Conservation (phyloP, 139 green algal genomes). For the Eudorina sp. region DNA sequence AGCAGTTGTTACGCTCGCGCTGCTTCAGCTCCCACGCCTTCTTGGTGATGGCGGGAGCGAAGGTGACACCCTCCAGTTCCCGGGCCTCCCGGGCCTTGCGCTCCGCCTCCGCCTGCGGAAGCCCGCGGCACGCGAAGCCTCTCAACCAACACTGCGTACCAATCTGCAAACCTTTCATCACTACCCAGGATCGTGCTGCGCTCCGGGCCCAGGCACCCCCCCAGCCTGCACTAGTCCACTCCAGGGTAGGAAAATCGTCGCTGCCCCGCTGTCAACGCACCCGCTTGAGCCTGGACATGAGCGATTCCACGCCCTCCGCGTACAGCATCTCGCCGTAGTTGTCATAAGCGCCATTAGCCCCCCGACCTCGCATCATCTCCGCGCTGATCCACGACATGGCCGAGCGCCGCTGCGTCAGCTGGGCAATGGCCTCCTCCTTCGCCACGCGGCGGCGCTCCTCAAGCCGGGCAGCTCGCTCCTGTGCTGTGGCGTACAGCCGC, state of each 20-base stretch:
- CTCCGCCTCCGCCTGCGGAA: conserved; percentile 49
- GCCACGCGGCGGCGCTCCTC: conserved; percentile 65
- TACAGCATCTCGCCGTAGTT: conserved; percentile 92
- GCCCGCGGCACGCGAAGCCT: too few species aligned
- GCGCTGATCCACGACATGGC: conserved; percentile 76
- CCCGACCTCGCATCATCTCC: conserved; percentile 78
- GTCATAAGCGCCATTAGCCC: conserved; percentile 62
- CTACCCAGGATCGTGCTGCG: too few species aligned
- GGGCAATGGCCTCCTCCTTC: conserved; percentile 28
- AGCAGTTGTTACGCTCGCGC: conserved; percentile 55
- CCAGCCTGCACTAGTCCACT: too few species aligned
- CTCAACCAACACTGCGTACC: too few species aligned
- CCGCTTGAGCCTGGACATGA: conserved; percentile 48
- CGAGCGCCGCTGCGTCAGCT: conserved; percentile 54
- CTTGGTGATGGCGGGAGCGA: conserved; percentile 64
- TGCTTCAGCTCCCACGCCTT: conserved; percentile 56
- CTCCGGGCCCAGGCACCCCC: too few species aligned
- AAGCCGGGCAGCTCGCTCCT: conserved; percentile 58
- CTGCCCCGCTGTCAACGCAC: conserved; percentile 49
- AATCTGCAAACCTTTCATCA: too few species aligned
- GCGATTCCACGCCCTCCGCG: conserved; percentile 77
- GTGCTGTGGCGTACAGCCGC: conserved; percentile 73
- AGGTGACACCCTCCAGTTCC: conserved; percentile 68
- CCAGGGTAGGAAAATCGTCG: too few species aligned
- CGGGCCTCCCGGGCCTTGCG: conserved; percentile 50